Conservation (phyloP, 805 yeast genomes). For the Isabelozyma gotoi region DNA sequence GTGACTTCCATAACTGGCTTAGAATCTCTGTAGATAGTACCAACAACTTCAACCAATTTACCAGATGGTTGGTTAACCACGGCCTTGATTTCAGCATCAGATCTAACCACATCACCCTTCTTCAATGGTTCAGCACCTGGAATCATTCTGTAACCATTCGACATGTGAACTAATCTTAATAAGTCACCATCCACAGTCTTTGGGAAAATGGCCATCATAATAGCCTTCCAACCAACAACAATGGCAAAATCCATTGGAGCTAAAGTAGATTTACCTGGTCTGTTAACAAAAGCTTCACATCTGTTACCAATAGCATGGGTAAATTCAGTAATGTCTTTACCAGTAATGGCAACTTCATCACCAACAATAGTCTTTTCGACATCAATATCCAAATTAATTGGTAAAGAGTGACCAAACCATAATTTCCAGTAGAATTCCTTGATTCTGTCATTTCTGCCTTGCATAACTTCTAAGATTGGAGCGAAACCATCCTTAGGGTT, state of each 20-base stretch:
- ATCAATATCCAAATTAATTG: slow-evolving; percentile 69
- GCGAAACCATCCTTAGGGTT: slow-evolving; percentile 90
- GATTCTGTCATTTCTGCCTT: slow-evolving; percentile 87
- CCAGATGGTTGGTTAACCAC: slow-evolving; percentile 91
- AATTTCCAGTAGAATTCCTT: slow-evolving; percentile 96
- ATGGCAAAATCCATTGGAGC: slow-evolving; percentile 99
- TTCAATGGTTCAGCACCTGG: slow-evolving; percentile 89
- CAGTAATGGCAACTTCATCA: slow-evolving; percentile 63
- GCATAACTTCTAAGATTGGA: slow-evolving; percentile 88
- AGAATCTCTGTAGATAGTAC: slow-evolving; percentile 75
- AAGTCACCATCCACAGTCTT: slow-evolving; percentile 94
- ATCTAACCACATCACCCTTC: slow-evolving; percentile 81
- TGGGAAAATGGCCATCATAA: slow-evolving; percentile 98
- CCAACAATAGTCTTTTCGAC: slow-evolving; percentile 73
- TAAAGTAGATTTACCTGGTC: slow-evolving; percentile 77
- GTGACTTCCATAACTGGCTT: slow-evolving; percentile 88
- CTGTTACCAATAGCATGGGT: slow-evolving; percentile 97
- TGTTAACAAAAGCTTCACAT: slow-evolving; percentile 91
- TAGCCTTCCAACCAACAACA: slow-evolving; percentile 97
- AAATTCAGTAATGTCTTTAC: slow-evolving; percentile 81
- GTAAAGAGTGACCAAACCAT: slow-evolving; percentile 75
- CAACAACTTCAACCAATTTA: slow-evolving; percentile 93
- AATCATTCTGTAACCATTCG: slow-evolving; percentile 89
- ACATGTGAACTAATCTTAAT: slow-evolving; percentile 88
- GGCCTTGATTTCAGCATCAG: slow-evolving; percentile 82